Percentiles rank a stretch among this genome's conserved stretches.
phyloP scores from a whole-genome alignment of 495 filamentous ascomycete genomes.

The Extremus antarcticus region DNA sequence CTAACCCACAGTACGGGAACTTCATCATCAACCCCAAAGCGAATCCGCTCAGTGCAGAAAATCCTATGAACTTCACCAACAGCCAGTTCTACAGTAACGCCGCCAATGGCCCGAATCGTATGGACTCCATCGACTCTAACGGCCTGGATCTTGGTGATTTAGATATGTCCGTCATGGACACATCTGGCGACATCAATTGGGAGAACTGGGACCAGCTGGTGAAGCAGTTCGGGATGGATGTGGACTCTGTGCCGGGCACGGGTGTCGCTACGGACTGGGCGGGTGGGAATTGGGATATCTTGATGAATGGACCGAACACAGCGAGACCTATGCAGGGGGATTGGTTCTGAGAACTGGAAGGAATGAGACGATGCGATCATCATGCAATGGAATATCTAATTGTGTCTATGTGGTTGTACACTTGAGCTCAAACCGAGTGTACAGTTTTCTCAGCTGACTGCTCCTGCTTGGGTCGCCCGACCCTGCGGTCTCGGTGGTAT shows the following conservation, averaged over 20 bases:
- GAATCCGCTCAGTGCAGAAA: background rate
- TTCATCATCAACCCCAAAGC: background rate
- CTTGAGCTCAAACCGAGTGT: too few species aligned
- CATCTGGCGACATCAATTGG: slow-evolving; percentile 18
- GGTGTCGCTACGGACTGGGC: background rate
- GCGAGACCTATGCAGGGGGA: too few species aligned
- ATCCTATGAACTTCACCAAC: background rate
- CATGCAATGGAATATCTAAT: too few species aligned
- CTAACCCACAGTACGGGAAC: background rate
- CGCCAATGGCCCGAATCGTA: background rate
- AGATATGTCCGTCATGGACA: slow-evolving; percentile 3
- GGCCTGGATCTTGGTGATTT: background rate
- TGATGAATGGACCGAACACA: background rate
- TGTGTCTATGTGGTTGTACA: too few species aligned
- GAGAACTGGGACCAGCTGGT: slow-evolving; percentile 22
- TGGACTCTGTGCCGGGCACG: slow-evolving; percentile 4
- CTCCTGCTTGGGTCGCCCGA: too few species aligned
- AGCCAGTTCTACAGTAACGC: background rate
- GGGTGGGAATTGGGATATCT: background rate
- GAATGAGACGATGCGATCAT: too few species aligned
- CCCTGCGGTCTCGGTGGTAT: too few species aligned
- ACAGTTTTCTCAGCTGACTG: too few species aligned
- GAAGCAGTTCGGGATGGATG: slow-evolving; percentile 21
- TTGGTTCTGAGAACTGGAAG: too few species aligned
- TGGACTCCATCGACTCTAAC: slow-evolving; percentile 5